Percentiles rank a stretch among this genome's conserved stretches.
These are phyloP conservation scores for Gamsiella multidivaricata DNA, from an alignment of 192 early-diverging fungal species.

Conservation along the genomic window DNA sequence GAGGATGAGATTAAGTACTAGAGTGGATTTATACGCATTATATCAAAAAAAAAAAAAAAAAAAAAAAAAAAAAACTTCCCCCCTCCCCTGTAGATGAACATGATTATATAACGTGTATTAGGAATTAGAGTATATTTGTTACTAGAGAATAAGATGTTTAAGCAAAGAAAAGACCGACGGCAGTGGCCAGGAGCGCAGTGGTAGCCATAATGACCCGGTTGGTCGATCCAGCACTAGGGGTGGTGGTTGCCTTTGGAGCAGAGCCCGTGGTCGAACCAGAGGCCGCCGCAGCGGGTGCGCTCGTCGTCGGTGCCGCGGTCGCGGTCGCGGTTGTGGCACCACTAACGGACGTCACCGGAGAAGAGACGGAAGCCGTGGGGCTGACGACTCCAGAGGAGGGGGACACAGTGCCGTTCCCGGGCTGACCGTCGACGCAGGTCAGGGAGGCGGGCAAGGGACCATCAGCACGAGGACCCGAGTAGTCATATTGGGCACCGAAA, in stretches of 20 bases:
- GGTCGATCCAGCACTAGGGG: conserved; percentile 6
- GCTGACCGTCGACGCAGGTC: conserved; percentile 18
- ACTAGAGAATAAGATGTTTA: background rate
- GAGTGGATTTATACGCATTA: conserved; percentile 1
- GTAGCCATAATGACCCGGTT: conserved; percentile 2
- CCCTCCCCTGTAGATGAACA: too few relatives aligned
- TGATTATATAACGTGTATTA: too few relatives aligned
- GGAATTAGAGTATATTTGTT: background rate
- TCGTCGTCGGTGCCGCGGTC: background rate
- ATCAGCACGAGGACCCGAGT: conserved; percentile 31
- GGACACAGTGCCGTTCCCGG: background rate
- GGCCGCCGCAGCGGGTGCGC: background rate
- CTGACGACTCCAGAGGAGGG: background rate
- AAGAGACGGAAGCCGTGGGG: background rate
- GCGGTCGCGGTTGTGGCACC: background rate
- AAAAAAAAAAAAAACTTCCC: background rate
- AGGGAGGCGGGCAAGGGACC: conserved; percentile 35
- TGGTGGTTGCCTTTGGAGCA: background rate
- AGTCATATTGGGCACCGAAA: conserved; percentile 38
- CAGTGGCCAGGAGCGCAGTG: conserved; percentile 22
- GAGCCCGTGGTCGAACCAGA: background rate
- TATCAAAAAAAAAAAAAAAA: background rate
- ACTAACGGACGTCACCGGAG: background rate
- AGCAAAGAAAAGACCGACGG: conserved; percentile 17
- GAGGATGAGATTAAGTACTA: conserved; percentile 49